These are phyloP conservation scores for Globisporangium lucens DNA, from an alignment of 352 stramenopile species.

Conservation along the genomic window DNA sequence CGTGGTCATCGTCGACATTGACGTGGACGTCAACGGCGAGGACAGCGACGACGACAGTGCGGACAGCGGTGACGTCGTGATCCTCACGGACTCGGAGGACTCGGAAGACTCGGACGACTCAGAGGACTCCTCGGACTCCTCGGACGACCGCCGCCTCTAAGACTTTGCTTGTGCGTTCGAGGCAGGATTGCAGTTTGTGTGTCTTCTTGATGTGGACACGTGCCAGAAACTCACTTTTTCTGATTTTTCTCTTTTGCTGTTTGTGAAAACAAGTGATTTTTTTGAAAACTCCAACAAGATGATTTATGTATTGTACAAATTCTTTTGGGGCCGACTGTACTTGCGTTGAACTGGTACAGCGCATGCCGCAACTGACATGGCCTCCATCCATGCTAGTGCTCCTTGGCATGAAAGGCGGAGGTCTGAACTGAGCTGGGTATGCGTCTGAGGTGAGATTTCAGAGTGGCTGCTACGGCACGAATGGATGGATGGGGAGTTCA, in stretches of 20 bases:
- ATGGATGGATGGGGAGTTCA: no score
- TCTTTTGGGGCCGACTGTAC: neutral
- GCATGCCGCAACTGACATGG: no score
- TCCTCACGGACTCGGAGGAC: neutral
- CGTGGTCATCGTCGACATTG: conserved; percentile 90
- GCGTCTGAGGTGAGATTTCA: no score
- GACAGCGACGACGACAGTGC: conserved; percentile 48
- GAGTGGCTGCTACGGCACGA: no score
- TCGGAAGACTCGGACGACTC: neutral
- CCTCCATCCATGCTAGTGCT: no score
- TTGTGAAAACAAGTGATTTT: neutral
- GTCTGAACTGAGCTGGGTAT: no score
- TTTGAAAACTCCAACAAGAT: neutral
- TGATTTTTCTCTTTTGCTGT: neutral
- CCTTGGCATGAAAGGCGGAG: no score
- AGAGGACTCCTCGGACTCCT: neutral
- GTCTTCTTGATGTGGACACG: neutral
- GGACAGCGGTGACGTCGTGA: neutral
- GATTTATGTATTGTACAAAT: neutral
- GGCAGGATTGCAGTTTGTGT: no score
- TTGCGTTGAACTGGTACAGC: neutral
- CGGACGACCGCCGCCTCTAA: conserved; percentile 3
- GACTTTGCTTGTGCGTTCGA: no score
- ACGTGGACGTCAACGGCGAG: conserved; percentile 70
- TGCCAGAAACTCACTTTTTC: neutral